These are phyloP conservation scores for Zarea fungicola DNA, from an alignment of 2,329 filamentous ascomycete species.

Conservation along the genomic window DNA sequence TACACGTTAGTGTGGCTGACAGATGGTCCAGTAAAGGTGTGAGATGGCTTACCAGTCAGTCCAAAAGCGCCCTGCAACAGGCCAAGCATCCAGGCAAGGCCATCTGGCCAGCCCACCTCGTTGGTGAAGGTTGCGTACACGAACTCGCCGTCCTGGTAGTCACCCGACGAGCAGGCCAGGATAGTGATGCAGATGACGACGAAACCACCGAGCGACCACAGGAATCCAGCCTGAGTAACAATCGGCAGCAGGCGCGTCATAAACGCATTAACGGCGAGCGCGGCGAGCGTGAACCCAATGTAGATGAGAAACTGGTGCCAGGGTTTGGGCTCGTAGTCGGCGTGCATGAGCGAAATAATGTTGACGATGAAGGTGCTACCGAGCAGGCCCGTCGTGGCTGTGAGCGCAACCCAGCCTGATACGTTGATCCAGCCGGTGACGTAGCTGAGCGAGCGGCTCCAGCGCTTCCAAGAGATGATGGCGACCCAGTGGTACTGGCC, in stretches of 20 bases:
- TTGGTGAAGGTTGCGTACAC: conserved; percentile 67
- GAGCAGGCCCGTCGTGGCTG: conserved; percentile 62
- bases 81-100: conserved; percentile 53
- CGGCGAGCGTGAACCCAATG: conserved; percentile 55
- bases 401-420: conserved; percentile 66
- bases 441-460: conserved; percentile 60
- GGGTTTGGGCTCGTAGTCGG: conserved; percentile 48
- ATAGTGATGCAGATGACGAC: conserved; percentile 65
- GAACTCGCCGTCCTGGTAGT: conserved; percentile 58
- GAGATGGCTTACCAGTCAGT: conserved; percentile 29
- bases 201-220: conserved; percentile 67
- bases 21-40: not conserved
- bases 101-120: conserved; percentile 63
- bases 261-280: conserved; percentile 62
- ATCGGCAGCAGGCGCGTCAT: conserved; percentile 51
- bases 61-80: conserved; percentile 48
- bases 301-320: conserved; percentile 76
- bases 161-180: conserved; percentile 58
- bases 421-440: conserved; percentile 69
- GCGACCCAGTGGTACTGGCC: conserved; percentile 71
- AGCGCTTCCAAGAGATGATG: conserved; percentile 53
- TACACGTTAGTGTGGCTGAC: not conserved
- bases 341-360: conserved; percentile 56
- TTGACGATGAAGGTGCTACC: conserved; percentile 63
- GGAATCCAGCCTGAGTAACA: conserved; percentile 64